A percentile compares a stretch with the other conserved stretches of the same genome.
Conservation (phyloP, 2,329 filamentous ascomycete genomes). For the Ceratocystis variospora region DNA sequence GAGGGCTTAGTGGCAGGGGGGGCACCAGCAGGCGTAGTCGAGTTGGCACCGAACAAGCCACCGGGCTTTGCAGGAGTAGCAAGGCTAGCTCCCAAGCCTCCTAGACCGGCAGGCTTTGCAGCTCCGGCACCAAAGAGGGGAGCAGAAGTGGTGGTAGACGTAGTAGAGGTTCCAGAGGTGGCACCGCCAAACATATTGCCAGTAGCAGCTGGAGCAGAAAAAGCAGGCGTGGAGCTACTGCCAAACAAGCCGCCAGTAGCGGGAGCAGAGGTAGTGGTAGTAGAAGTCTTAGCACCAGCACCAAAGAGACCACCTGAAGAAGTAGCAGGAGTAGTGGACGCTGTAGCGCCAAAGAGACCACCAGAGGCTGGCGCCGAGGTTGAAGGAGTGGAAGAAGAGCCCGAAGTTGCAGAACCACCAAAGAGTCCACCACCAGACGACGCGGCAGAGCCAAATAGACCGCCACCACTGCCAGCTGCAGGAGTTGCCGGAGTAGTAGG, state of each 20-base stretch:
- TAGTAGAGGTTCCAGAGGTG: conserved; percentile 4
- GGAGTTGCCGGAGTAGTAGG: conserved; percentile 10
- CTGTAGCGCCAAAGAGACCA: conserved; percentile 29
- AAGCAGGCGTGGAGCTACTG: conserved; percentile 23
- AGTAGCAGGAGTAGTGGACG: conserved; percentile 27
- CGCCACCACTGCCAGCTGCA: conserved; percentile 11
- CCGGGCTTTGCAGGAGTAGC: conserved; percentile 18
- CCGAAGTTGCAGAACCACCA: conserved; percentile 21
- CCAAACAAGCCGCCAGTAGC: conserved; percentile 34
- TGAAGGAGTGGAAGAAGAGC: conserved; percentile 24
- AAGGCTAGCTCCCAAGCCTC: neutral
- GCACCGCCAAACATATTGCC: neutral
- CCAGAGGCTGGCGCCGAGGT: conserved; percentile 29
- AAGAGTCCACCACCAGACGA: conserved; percentile 16
- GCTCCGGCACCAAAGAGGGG: conserved; percentile 20
- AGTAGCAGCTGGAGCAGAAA: conserved; percentile 19
- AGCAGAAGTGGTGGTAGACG: conserved; percentile 14
- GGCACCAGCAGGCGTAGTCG: conserved; percentile 19
- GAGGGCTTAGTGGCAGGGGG: conserved; percentile 15
- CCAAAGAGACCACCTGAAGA: conserved; percentile 33
- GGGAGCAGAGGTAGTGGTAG: conserved; percentile 35
- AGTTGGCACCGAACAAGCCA: conserved; percentile 23
- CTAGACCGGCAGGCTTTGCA: neutral
- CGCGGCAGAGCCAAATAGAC: conserved; percentile 19
- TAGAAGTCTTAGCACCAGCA: conserved; percentile 7